Conservation (phyloP, 495 filamentous ascomycete species). For the Aspergillus bridgeri region DNA sequence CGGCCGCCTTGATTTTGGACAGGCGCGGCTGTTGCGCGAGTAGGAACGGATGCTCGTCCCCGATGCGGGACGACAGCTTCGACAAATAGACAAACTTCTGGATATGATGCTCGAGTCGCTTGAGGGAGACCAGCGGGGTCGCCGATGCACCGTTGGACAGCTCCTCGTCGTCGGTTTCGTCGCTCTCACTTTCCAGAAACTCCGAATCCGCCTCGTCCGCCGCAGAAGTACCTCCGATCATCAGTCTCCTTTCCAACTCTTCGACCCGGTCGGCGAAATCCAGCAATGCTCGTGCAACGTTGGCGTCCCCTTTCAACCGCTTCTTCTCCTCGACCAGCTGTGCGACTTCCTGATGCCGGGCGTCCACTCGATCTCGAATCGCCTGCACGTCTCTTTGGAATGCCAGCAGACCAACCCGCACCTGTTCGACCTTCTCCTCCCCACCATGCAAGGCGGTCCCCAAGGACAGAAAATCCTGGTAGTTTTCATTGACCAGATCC, state of each 20-base stretch:
- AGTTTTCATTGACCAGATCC: conserved; percentile 91
- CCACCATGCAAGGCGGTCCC: conserved; percentile 81
- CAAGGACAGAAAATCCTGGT: conserved; percentile 81
- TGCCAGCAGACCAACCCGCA: conserved; percentile 79
- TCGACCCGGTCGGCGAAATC: conserved; percentile 66
- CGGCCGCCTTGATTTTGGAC: conserved; percentile 63
- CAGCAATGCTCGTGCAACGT: conserved; percentile 62
- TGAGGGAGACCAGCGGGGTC: conserved; percentile 39
- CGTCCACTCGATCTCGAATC: conserved; percentile 52
- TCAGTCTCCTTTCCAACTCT: conserved; percentile 72
- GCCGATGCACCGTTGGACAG: conserved; percentile 41
- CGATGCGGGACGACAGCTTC: conserved; percentile 48
- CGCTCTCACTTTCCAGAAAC: conserved; percentile 45
- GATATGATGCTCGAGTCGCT: conserved; percentile 54
- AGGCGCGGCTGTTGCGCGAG: conserved; percentile 54
- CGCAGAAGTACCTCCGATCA: conserved; percentile 35
- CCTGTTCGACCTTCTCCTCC: conserved; percentile 87
- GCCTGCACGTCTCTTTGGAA: conserved; percentile 75
- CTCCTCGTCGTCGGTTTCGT: conserved; percentile 51
- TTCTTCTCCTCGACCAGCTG: conserved; percentile 53
- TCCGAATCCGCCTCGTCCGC: conserved; percentile 39
- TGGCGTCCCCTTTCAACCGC: conserved; percentile 47
- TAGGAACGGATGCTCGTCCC: conserved; percentile 64
- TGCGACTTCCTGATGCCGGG: conserved; percentile 51
- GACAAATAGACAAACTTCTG: conserved; percentile 56